Percentiles rank a stretch among this genome's conserved stretches.
phyloP scores from a whole-genome alignment of 805 yeast species.

The Metschnikowia shivogae region DNA sequence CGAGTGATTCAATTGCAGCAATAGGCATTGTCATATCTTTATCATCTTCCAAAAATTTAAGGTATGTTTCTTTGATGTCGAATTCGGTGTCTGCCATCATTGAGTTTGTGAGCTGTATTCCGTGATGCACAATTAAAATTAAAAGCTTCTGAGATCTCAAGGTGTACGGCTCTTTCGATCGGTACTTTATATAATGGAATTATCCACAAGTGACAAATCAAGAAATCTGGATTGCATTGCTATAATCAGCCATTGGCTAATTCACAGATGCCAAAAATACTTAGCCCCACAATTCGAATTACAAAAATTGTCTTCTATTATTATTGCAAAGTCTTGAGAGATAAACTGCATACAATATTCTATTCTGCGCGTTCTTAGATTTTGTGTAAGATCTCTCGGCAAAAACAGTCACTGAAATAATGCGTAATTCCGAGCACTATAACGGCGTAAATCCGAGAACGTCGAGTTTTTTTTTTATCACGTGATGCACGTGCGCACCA shows the following conservation, averaged over 20 bases:
- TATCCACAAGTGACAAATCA: too few relatives aligned
- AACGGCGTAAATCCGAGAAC: slow-evolving; percentile 25
- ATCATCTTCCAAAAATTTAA: slow-evolving; percentile 79
- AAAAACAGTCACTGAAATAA: slow-evolving; percentile 36
- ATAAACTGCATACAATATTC: too few relatives aligned
- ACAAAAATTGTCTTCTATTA: too few relatives aligned
- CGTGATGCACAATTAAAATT: background rate
- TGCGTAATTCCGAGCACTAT: slow-evolving; percentile 39
- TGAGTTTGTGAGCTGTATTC: background rate
- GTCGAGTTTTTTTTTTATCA: slow-evolving; percentile 5
- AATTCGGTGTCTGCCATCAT: slow-evolving; percentile 33
- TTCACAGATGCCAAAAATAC: too few relatives aligned
- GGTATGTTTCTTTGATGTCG: slow-evolving; percentile 78
- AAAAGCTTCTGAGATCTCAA: background rate
- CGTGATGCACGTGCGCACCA: slow-evolving; percentile 7
- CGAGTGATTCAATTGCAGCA: slow-evolving; percentile 94
- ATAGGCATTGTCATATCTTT: slow-evolving; percentile 99
- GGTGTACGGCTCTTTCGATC: slow-evolving; percentile 1
- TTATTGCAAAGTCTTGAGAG: too few relatives aligned
- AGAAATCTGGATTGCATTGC: too few relatives aligned
- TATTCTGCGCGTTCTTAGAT: background rate
- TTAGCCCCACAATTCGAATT: too few relatives aligned
- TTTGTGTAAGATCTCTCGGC: slow-evolving; percentile 14
- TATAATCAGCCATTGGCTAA: too few relatives aligned
- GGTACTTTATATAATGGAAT: background rate